Percentiles rank a stretch among this genome's conserved stretches.
Evolutionary conservation across 2,329 filamentous ascomycete genomes (phyloP).

Genomic region (Microdochium bolleyi): DNA sequence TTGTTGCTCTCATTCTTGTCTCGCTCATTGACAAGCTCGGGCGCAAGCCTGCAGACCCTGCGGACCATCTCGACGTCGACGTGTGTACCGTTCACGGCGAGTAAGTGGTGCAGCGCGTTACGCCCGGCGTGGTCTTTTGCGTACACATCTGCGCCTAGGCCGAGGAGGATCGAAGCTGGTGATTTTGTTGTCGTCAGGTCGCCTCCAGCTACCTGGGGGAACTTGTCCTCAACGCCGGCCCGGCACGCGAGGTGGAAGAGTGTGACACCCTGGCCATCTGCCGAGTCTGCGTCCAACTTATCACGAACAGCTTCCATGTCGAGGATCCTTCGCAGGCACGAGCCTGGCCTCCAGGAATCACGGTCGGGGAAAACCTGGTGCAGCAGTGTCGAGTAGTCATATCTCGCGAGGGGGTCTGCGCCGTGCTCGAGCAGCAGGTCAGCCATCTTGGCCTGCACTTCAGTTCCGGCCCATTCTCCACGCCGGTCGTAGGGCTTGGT

Average conservation of each 20-base stretch:
- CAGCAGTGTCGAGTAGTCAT: constrained; percentile 5
- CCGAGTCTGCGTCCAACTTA: constrained; percentile 11
- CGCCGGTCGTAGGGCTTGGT: background rate
- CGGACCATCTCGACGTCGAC: constrained; percentile 4
- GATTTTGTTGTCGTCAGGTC: background rate
- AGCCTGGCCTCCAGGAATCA: constrained; percentile 7
- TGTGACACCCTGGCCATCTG: constrained; percentile 14
- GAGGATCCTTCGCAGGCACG: background rate
- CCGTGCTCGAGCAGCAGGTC: constrained; percentile 13
- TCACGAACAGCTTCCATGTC: constrained; percentile 1
- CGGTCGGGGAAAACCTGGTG: constrained; percentile 10
- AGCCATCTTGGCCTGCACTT: constrained; percentile 7
- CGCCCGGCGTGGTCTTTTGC: constrained; percentile 11
- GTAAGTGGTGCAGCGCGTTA: constrained; percentile 12
- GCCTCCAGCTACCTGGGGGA: constrained; percentile 3
- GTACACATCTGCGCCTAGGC: constrained; percentile 13
- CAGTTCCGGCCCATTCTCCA: background rate
- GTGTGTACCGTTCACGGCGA: background rate
- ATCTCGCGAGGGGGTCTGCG: constrained; percentile 14
- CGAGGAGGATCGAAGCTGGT: constrained; percentile 11
- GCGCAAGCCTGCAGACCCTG: constrained; percentile 4
- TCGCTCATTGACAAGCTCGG: constrained; percentile 6
- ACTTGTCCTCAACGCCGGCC: background rate
- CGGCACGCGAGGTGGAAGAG: constrained; percentile 15
- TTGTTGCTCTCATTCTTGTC: constrained; percentile 3